phyloP scores from a whole-genome alignment of 176 grass and related monocot genomes.

The barley (Hordeum vulgare) region MorexV3_pseudomolecules_assembly NC_058519.1:626630573-626631072 shows the following conservation, averaged over 20 bases:
- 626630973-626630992: background rate
- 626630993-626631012: background rate
- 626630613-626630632: slow-evolving; percentile 22
- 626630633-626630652: background rate
- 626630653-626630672: too few species aligned
- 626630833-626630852: too few species aligned
- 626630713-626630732: slow-evolving; percentile 10
- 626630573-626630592: slow-evolving; percentile 92
- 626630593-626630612: slow-evolving; percentile 74
- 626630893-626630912: too few species aligned
- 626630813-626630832: too few species aligned
- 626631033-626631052: too few species aligned
- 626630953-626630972: background rate
- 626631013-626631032: too few species aligned
- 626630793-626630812: background rate
- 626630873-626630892: too few species aligned
- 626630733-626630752: background rate
- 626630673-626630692: too few species aligned
- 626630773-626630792: background rate
- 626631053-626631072: too few species aligned
- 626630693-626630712: background rate
- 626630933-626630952: background rate
- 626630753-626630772: slow-evolving; percentile 16
- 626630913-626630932: background rate
- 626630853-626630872: too few species aligned